phyloP scores from a whole-genome alignment of 176 grass and related monocot genomes.

The Cocos nucifera region DNA sequence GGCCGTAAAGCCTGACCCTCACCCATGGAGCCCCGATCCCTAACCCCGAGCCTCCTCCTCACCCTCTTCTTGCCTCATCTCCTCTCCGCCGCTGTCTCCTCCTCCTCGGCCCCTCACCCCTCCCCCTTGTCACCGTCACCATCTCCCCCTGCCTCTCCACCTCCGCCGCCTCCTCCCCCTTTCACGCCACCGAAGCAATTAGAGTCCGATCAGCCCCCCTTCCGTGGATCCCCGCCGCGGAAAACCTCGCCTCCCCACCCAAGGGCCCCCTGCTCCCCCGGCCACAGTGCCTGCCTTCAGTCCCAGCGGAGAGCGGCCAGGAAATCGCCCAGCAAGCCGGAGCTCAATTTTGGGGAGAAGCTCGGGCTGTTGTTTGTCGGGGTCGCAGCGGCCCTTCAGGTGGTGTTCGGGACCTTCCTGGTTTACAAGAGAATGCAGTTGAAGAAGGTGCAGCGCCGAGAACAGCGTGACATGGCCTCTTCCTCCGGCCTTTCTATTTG shows the following conservation, averaged over 20 bases:
- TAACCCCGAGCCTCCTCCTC: neutral
- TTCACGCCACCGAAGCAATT: too few species aligned
- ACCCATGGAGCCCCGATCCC: neutral
- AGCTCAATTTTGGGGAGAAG: slow-evolving; percentile 1
- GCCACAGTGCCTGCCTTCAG: too few species aligned
- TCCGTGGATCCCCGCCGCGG: neutral
- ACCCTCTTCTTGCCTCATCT: neutral
- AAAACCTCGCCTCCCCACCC: neutral
- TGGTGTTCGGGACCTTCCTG: neutral
- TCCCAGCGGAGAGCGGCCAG: too few species aligned
- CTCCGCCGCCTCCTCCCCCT: neutral
- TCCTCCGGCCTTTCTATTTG: neutral
- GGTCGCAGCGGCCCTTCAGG: neutral
- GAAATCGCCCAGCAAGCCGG: too few species aligned
- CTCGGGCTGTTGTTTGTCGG: slow-evolving; percentile 3
- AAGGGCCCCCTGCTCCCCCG: neutral
- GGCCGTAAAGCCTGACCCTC: neutral
- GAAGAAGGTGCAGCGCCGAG: neutral
- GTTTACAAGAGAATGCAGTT: slow-evolving; percentile 2
- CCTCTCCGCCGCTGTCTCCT: neutral
- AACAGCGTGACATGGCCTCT: neutral
- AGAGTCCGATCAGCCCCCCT: too few species aligned
- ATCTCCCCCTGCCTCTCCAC: neutral
- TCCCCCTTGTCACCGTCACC: too few species aligned
- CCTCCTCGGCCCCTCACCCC: neutral